Percentiles rank a stretch among this genome's conserved stretches.
These are phyloP conservation scores for Hyphochytrium catenoides DNA, from an alignment of 352 stramenopile species.

Conservation along the genomic window DNA sequence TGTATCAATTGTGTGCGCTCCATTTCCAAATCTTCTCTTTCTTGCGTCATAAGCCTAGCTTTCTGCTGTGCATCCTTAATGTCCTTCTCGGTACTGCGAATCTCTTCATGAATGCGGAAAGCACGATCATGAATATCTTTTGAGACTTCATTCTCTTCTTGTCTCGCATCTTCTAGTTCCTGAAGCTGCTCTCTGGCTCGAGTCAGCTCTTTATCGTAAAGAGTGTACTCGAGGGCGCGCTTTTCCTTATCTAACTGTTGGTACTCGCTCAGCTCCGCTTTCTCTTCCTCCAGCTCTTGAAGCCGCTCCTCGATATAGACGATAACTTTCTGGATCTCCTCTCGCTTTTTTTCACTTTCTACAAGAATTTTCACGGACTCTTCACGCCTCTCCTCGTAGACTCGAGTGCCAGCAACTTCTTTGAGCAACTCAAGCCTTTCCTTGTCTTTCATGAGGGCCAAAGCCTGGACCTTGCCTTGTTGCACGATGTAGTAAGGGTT, in stretches of 20 bases:
- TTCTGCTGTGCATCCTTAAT: too few relatives aligned
- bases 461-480: constrained; percentile 94
- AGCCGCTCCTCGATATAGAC: constrained; percentile 80
- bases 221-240: constrained; percentile 87
- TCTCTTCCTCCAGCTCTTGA: constrained; percentile 90
- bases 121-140: too few relatives aligned
- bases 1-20: not conserved
- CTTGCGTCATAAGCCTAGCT: too few relatives aligned
- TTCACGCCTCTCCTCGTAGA: constrained; percentile 93
- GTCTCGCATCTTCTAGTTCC: constrained; percentile 15
- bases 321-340: constrained; percentile 90
- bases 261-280: constrained; percentile 86
- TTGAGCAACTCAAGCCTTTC: constrained; percentile 93
- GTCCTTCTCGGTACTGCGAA: too few relatives aligned
- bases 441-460: constrained; percentile 93
- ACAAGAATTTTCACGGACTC: constrained; percentile 91
- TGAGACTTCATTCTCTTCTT: constrained; percentile 17
- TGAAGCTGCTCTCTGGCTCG: constrained; percentile 26
- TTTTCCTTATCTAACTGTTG: constrained; percentile 82
- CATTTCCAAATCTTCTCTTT: not conserved
- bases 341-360: constrained; percentile 77
- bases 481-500: constrained; percentile 99
- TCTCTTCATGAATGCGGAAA: too few relatives aligned
- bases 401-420: constrained; percentile 90
- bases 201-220: constrained; percentile 70